Percentiles rank a stretch among this genome's conserved stretches.
Evolutionary conservation across 1,139 yeast genomes (phyloP).

Genomic region (Geotrichum phurueaensis): DNA sequence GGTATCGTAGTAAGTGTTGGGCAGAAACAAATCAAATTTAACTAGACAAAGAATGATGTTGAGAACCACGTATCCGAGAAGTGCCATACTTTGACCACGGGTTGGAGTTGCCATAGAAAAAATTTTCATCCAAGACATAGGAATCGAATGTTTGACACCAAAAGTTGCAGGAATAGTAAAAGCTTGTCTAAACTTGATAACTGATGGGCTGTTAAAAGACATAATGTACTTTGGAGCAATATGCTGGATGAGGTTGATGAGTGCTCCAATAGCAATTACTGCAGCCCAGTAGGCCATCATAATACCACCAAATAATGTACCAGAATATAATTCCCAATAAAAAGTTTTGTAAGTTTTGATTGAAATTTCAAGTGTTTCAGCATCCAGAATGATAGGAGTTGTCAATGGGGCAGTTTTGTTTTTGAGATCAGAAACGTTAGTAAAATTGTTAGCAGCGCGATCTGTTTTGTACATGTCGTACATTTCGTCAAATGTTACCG

Average conservation of each 20-base stretch:
- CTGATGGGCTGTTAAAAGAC: constrained; percentile 15
- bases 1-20: constrained; percentile 18
- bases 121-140: constrained; percentile 21
- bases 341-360: constrained; percentile 4
- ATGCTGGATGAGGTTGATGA: constrained; percentile 19
- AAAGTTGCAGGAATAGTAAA: constrained; percentile 33
- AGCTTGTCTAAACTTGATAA: constrained; percentile 23
- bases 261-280: constrained; percentile 21
- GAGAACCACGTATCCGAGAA: constrained; percentile 27
- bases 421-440: background rate
- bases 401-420: background rate
- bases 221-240: constrained; percentile 12
- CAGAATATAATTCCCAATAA: constrained; percentile 7
- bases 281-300: constrained; percentile 26
- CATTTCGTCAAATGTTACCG: background rate
- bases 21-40: constrained; percentile 20
- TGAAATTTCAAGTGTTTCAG: background rate
- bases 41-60: constrained; percentile 27
- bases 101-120: constrained; percentile 29
- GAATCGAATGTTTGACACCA: constrained; percentile 29
- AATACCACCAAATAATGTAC: constrained; percentile 12
- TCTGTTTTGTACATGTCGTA: background rate
- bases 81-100: constrained; percentile 29
- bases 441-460: background rate
- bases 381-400: background rate